Base-by-base conservation (phyloP, 2,329 filamentous ascomycete genomes). In the Rutstroemia sp. region DNA sequence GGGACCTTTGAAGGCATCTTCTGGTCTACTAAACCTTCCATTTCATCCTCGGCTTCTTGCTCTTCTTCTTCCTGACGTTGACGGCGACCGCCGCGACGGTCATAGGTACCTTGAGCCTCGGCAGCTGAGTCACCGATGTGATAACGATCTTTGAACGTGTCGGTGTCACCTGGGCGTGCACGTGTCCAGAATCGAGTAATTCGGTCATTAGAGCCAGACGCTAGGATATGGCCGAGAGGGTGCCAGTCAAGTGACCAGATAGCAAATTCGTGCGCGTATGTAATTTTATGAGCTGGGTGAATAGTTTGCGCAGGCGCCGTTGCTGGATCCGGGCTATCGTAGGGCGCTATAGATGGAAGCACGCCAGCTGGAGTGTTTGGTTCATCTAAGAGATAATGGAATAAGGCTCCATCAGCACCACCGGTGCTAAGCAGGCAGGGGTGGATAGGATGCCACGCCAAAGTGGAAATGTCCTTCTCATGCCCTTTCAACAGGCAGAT, bases 171-270 rank as follows among this genome's bases (percentile, higher is more conserved):
- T 1, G 94, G 94, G 49, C 94, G 79, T 16, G 90, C 83, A 44
- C 94, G 86, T 3, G 92, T 91, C 94, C 94, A 99, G 75, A 99
- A 99, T 49, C 94, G 86, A 2, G 94, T 97, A 60, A 96, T 92
- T 42, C 94, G 87, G 71, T 99, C 94, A 71, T 99, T 97, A 10
- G 92, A 96, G 12, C 94, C 94, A 2, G 92, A 95, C 0, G 92
- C 92, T 7, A 99, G 81, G 61, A 99, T 92, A 69, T 99, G 94
- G 27, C 94, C 94, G 0, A 97, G 79, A 0, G 94, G 94, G 70
- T 99, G 94, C 92, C 94, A 99, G 74, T 96, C 92, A 50, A 99
- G 80, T 18, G 92, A 95, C 94, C 94, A 99, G 62, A 99, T 94
- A 18, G 91, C 90, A 70, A 92, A 95, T 64, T 95, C 89, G 71